These are phyloP conservation scores for Carex cristatella DNA, from an alignment of 176 grass and related monocot species.

Conservation along the genomic window DNA sequence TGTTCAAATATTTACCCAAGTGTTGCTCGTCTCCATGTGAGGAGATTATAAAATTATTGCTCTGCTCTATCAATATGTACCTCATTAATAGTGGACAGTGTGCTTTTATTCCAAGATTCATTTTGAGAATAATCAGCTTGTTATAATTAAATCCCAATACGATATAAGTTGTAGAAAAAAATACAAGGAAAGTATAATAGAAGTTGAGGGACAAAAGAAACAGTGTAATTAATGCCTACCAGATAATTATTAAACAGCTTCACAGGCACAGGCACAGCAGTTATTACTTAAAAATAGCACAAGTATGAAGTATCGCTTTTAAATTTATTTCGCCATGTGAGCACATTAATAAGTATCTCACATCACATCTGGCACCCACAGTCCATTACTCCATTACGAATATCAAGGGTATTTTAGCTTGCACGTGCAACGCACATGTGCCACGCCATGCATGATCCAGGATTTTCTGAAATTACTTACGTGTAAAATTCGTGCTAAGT, in stretches of 20 bases:
- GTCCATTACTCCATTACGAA: background rate
- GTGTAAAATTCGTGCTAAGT: background rate
- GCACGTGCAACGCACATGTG: conserved; percentile 4
- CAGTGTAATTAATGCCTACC: background rate
- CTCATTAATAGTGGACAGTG: background rate
- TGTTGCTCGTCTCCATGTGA: background rate
- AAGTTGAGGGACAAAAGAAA: background rate
- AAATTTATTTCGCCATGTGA: background rate
- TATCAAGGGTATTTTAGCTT: background rate
- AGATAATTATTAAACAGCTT: background rate
- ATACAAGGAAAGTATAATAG: background rate
- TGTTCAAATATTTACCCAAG: too few relatives aligned
- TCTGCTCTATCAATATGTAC: background rate
- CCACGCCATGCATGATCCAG: background rate
- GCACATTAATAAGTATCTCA: background rate
- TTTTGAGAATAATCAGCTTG: background rate
- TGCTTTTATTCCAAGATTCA: background rate
- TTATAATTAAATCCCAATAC: background rate
- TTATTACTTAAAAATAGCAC: background rate
- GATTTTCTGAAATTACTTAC: background rate
- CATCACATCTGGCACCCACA: background rate
- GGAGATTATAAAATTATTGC: background rate
- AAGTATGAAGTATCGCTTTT: background rate
- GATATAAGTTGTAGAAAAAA: background rate
- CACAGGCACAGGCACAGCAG: background rate